Percentiles rank a stretch among this genome's conserved stretches.
Evolutionary conservation across 2,329 filamentous ascomycete genomes (phyloP).

Genomic region (Alternaria sp.): DNA sequence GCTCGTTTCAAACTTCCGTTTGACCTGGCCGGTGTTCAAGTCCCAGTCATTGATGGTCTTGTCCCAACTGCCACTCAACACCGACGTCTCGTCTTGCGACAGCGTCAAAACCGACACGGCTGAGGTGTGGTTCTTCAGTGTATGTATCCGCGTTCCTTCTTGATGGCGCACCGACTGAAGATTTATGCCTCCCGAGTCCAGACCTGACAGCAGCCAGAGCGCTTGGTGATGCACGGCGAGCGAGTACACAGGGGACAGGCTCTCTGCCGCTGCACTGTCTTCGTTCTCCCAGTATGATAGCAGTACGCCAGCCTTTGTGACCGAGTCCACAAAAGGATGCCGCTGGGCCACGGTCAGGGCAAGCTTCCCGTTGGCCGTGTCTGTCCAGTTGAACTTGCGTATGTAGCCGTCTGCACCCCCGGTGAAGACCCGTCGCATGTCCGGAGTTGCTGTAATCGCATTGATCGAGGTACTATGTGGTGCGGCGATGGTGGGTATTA

Average conservation of each 20-base stretch:
- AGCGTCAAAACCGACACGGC: constrained; percentile 89
- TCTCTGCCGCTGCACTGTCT: constrained; percentile 70
- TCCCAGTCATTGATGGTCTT: constrained; percentile 96
- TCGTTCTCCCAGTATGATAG: constrained; percentile 99
- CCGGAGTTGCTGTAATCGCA: constrained; percentile 86
- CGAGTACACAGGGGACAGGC: constrained; percentile 90
- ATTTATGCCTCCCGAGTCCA: constrained; percentile 92
- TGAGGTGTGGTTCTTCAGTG: constrained; percentile 83
- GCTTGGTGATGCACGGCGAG: constrained; percentile 89
- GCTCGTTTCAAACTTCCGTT: constrained; percentile 77
- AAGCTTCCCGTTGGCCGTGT: constrained; percentile 93
- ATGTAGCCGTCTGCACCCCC: constrained; percentile 96
- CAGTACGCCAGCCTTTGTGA: constrained; percentile 91
- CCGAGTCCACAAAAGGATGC: constrained; percentile 96
- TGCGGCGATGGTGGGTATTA: constrained; percentile 95
- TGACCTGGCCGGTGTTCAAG: constrained; percentile 81
- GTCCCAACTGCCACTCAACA: constrained; percentile 96
- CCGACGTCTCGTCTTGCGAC: constrained; percentile 82
- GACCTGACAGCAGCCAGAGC: constrained; percentile 87
- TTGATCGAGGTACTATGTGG: constrained; percentile 97
- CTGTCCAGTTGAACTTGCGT: constrained; percentile 93
- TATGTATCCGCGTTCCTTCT: constrained; percentile 87
- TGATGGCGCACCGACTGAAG: constrained; percentile 92
- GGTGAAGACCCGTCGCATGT: constrained; percentile 93
- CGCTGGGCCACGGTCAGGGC: constrained; percentile 93